Conservation (phyloP, 495 filamentous ascomycete species). For the Penicillium turbatum region DNA sequence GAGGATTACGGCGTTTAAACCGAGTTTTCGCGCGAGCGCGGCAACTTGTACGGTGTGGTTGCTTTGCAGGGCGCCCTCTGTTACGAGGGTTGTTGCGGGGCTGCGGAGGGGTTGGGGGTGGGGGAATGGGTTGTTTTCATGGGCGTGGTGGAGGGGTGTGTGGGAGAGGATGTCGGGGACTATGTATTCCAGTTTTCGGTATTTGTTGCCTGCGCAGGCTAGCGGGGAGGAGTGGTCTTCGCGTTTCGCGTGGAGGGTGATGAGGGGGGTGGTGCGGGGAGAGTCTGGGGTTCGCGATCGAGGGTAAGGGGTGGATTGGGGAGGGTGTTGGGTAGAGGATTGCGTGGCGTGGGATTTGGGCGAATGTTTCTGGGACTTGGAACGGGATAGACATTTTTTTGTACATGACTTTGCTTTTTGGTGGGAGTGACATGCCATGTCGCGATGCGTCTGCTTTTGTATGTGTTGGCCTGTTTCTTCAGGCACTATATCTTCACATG, state of each 20-base stretch:
- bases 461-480: not conserved
- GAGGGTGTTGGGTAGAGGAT: slow-evolving; percentile 33
- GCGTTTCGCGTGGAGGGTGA: slow-evolving; percentile 34
- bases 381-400: slow-evolving; percentile 8
- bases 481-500: not conserved
- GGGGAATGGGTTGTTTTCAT: slow-evolving; percentile 20
- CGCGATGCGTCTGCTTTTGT: not conserved
- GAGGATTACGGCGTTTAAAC: slow-evolving; percentile 26
- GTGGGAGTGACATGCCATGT: not conserved
- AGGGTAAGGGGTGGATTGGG: slow-evolving; percentile 32
- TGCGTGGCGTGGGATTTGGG: slow-evolving; percentile 29
- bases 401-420: not conserved
- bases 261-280: slow-evolving; percentile 9
- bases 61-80: slow-evolving; percentile 41
- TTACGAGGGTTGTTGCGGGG: slow-evolving; percentile 32
- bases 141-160: slow-evolving; percentile 15
- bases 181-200: slow-evolving; percentile 44
- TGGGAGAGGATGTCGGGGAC: slow-evolving; percentile 33
- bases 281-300: slow-evolving; percentile 12
- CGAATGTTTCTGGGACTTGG: slow-evolving; percentile 24
- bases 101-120: not conserved
- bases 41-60: slow-evolving; percentile 42
- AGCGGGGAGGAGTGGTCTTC: slow-evolving; percentile 40
- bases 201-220: slow-evolving; percentile 40
- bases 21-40: slow-evolving; percentile 27